Conservation (phyloP, 768 basidiomycete species). For the Artomyces pyxidatus region DNA sequence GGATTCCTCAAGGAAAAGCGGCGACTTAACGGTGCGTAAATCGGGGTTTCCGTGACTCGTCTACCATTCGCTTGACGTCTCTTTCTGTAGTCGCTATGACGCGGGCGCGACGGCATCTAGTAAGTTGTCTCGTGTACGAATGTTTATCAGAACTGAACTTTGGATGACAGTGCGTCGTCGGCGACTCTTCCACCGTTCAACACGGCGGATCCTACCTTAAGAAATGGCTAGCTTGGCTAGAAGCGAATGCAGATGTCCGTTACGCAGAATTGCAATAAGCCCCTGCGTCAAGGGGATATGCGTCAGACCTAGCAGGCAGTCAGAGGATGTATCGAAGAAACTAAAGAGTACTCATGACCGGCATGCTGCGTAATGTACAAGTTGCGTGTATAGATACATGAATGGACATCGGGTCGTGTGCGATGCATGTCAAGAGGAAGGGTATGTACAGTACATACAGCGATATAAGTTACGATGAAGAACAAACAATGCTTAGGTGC, state of each 20-base stretch:
- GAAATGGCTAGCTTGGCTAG: constrained; percentile 88
- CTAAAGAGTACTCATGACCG: too few species aligned
- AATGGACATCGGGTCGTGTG: too few species aligned
- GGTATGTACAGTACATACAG: too few species aligned
- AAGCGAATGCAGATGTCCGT: constrained; percentile 82
- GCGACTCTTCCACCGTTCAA: constrained; percentile 85
- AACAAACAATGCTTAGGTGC: too few species aligned
- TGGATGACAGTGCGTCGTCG: constrained; percentile 70
- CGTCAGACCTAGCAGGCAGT: too few species aligned
- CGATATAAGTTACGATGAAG: too few species aligned
- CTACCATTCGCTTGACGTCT: neutral
- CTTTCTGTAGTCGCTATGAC: constrained; percentile 77
- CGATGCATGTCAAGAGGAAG: too few species aligned
- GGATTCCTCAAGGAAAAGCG: constrained; percentile 93
- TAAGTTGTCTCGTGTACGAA: constrained; percentile 29
- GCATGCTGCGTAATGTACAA: too few species aligned
- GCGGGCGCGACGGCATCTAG: constrained; percentile 79
- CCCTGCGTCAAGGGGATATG: too few species aligned
- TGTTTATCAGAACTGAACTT: neutral
- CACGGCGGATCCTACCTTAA: constrained; percentile 82
- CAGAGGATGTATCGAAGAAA: too few species aligned
- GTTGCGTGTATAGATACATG: too few species aligned
- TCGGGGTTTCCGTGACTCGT: neutral
- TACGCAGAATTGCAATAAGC: constrained; percentile 57
- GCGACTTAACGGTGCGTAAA: constrained; percentile 79